These are phyloP conservation scores for Globisporangium abappressorium DNA, from an alignment of 352 stramenopile genomes.

Conservation along the genomic window DNA sequence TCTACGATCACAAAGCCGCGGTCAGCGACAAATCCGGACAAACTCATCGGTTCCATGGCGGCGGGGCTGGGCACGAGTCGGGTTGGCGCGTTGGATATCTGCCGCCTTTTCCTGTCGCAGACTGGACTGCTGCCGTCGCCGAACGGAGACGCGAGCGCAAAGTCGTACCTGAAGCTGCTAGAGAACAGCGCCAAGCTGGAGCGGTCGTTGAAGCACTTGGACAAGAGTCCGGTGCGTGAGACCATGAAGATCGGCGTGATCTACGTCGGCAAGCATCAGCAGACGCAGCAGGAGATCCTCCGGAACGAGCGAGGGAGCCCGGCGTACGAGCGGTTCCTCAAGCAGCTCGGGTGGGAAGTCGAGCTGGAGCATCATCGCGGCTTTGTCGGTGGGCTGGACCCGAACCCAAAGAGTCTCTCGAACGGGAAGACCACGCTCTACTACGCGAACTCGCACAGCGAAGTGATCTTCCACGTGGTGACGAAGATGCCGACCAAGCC, in stretches of 20 bases:
- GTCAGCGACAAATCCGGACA: slow-evolving; percentile 24
- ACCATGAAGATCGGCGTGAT: slow-evolving; percentile 90
- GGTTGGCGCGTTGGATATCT: slow-evolving; percentile 73
- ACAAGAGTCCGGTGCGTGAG: slow-evolving; percentile 84
- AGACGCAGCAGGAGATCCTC: slow-evolving; percentile 78
- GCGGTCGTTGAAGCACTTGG: slow-evolving; percentile 76
- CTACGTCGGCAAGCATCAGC: slow-evolving; percentile 74
- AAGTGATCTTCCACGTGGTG: slow-evolving; percentile 87
- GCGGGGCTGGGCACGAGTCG: slow-evolving; percentile 37
- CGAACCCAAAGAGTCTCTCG: slow-evolving; percentile 77
- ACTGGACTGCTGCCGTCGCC: slow-evolving; percentile 59
- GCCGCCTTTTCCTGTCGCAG: slow-evolving; percentile 79
- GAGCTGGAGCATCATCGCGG: slow-evolving; percentile 63
- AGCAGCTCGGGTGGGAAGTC: slow-evolving; percentile 79
- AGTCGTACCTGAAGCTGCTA: slow-evolving; percentile 57
- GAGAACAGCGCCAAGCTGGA: slow-evolving; percentile 77
- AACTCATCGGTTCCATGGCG: slow-evolving; percentile 28
- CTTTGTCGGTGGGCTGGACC: slow-evolving; percentile 74
- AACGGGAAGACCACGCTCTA: slow-evolving; percentile 75
- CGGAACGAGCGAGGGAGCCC: slow-evolving; percentile 67
- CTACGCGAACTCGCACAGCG: slow-evolving; percentile 77
- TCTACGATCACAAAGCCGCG: slow-evolving; percentile 42
- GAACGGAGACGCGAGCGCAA: slow-evolving; percentile 54
- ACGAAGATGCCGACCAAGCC: slow-evolving; percentile 86
- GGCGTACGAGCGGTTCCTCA: slow-evolving; percentile 67